A percentile compares a stretch with the other conserved stretches of the same genome.
Conservation (phyloP, 2,329 filamentous ascomycete species). For the Colletotrichum australisinense region DNA sequence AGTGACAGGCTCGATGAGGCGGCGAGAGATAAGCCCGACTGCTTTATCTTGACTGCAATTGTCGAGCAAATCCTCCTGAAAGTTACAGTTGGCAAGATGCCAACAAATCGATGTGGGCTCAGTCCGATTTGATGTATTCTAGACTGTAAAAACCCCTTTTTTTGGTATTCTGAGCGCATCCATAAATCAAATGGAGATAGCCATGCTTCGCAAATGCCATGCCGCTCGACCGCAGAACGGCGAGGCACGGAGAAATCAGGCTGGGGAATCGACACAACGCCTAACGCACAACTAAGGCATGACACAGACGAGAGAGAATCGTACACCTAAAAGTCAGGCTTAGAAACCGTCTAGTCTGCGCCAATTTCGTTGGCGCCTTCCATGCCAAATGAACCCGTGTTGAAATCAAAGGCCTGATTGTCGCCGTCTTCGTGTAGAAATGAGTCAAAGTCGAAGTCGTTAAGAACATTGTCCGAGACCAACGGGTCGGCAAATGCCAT, state of each 20-base stretch:
- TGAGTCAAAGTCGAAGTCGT: conserved; percentile 76
- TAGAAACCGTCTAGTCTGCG: conserved; percentile 57
- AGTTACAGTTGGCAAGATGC: neutral
- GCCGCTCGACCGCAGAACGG: neutral
- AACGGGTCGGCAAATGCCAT: conserved; percentile 69
- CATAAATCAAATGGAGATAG: conserved; percentile 3
- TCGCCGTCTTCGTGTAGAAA: conserved; percentile 70
- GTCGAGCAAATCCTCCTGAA: neutral
- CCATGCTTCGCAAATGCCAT: conserved; percentile 6
- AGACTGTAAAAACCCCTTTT: neutral
- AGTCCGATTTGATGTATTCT: neutral
- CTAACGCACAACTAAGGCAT: conserved; percentile 18
- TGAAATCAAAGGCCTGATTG: conserved; percentile 65
- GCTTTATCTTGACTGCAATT: neutral
- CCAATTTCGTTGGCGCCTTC: conserved; percentile 67
- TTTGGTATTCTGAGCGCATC: conserved; percentile 15
- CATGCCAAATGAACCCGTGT: conserved; percentile 62
- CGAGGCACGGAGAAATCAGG: neutral
- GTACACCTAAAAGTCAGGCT: neutral
- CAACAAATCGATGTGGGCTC: neutral
- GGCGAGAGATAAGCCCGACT: neutral
- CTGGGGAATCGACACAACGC: conserved; percentile 14
- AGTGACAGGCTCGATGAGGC: conserved; percentile 1
- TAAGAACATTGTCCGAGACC: conserved; percentile 67
- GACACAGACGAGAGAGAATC: neutral